Evolutionary conservation across 306 rosid genomes (phyloP), one percentile per base, ranked within the genome.

Genomic region (Comarum palustre): DNA sequence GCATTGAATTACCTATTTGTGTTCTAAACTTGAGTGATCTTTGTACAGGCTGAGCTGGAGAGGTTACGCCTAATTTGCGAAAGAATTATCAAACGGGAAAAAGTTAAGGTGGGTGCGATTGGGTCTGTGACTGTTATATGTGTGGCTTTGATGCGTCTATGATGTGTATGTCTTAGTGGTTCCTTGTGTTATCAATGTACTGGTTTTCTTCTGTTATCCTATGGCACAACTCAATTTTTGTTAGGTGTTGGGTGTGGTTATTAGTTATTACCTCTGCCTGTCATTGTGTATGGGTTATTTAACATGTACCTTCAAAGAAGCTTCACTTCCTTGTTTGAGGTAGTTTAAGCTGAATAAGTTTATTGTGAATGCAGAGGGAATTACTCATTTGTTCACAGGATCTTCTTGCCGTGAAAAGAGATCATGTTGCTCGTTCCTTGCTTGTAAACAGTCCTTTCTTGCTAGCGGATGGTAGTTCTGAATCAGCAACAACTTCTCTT

Each of bases 401-500:
- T 66, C 81, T 90, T 79, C 97, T 95, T 62, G 90, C 93, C 62
- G 89, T 87, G 47, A 86, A 82, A 81, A 88, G 97, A 80, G 99
- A 95, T 84, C 89, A 91, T 68, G 89, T 83, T 69, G 86, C 96
- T 65, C 89, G 88, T 43, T 84, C 95, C 13, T 75, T 86, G 63
- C 89, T 86, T 43, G 90, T 72, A 73, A 88, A 59, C 10, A 86
- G 84, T 80, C 88, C 92, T 82, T 87, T 86, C 71, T 47, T 79
- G 72, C 89, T 75, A 78, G 96, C 92, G 8, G 96, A 90, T 71
- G 95, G 86, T 74, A 95, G 99, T 78, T 91, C 96, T 6, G 99
- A 92, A 83, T 95, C 99, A 54, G 99, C 97, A 69, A 92, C 99
- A 41, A 95, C 99, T 43, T 95, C 99, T 66, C 88, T 95, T 32